Conservation (phyloP, 192 early-diverging fungal genomes). For the Podila verticillata region DNA sequence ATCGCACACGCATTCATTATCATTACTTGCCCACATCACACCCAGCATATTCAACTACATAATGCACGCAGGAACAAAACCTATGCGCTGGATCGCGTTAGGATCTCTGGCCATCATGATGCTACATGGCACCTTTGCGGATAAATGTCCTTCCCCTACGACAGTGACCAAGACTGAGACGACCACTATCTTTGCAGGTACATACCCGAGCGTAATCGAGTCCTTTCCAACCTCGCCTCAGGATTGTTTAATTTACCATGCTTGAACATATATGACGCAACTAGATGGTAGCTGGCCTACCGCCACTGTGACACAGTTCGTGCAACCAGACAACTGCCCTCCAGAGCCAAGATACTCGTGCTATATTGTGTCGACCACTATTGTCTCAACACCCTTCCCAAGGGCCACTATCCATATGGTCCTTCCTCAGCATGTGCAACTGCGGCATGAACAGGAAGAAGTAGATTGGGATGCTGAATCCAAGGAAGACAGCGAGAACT, state of each 20-base stretch:
- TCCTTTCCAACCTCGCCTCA: background rate
- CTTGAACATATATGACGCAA: too few species aligned
- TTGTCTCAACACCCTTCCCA: background rate
- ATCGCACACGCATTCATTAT: too few species aligned
- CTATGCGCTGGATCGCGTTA: conserved; percentile 6
- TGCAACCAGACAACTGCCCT: conserved; percentile 12
- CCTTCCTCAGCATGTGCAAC: conserved; percentile 4
- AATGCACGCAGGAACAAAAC: background rate
- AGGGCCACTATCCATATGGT: conserved; percentile 16
- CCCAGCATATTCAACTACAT: background rate
- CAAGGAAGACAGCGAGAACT: too few species aligned
- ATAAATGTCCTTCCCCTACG: background rate
- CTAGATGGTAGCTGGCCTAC: conserved; percentile 21
- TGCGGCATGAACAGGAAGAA: background rate
- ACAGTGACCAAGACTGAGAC: conserved; percentile 18
- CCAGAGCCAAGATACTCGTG: conserved; percentile 17
- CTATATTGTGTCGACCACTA: conserved; percentile 9
- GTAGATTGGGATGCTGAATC: background rate
- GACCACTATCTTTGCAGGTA: conserved; percentile 14
- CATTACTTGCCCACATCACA: background rate
- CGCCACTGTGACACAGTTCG: conserved; percentile 1
- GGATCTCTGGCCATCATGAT: conserved; percentile 3
- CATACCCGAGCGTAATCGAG: too few species aligned
- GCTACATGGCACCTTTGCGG: background rate
- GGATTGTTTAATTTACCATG: too few species aligned